Base-by-base conservation (phyloP, 75 land plant species). In the Larix kaempferi region DNA sequence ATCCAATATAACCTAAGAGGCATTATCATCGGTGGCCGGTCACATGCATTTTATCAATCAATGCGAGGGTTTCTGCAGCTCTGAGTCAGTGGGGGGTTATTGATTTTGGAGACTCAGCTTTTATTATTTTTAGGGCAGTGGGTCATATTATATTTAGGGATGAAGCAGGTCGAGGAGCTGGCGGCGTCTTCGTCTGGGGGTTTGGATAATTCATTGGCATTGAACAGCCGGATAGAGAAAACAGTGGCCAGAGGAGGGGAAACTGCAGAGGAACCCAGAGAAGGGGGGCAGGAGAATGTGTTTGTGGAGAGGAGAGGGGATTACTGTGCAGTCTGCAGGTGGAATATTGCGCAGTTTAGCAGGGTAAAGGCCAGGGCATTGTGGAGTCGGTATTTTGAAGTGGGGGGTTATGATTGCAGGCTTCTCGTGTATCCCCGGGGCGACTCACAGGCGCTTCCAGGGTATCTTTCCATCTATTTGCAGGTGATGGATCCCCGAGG, bases 391-490 rank as follows among this genome's bases (percentile, higher is more conserved):
- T 84, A 87, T 73, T 87, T 87, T 72, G 86, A 87, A 63, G 88
- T 87, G 49, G 87, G 88, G 54, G 88, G 88, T 23, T 87, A 84
- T 54, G 88, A 87, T 64, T 87, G 88, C 78, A 79, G 88, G 35
- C 76, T 87, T 41, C 76, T 84, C 26, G 87, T 87, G 23, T 87
- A 87, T 39, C 88, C 88, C 10, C 76, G 80, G 23, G 87, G 88
- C 25, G 88, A 87, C 57, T 87, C 88, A n/a, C 88, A 87, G 71
- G 87, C 88, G 23, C 76, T 87, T 52, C 88, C 88, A 14, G 88
- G 88, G 12, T 87, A 87, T 39, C 83, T 87, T 56, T 84, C 87
- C 59, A 84, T 87, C 65, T 87, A 87, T 71, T 73, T 87, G 64
- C 88, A 87, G 77, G 87, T 87, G 10, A 87, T 87, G 57, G 88